Percentiles rank a stretch among this genome's conserved stretches.
phyloP scores from a whole-genome alignment of 495 filamentous ascomycete species.

The Friedmanniomyces simplex region DNA sequence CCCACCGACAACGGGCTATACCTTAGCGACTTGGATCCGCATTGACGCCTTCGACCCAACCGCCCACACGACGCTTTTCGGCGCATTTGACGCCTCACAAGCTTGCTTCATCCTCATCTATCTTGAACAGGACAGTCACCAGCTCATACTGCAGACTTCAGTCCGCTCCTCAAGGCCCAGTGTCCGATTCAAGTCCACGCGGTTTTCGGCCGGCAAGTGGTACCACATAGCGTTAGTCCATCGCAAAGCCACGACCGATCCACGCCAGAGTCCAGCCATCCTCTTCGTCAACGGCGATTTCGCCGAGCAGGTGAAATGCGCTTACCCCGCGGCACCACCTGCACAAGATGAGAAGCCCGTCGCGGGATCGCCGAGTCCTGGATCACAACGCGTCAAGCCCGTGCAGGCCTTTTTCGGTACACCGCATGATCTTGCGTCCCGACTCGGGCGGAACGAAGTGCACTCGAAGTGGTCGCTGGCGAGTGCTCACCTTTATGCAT shows the following conservation, averaged over 20 bases:
- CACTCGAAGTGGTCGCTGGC: slow-evolving; percentile 78
- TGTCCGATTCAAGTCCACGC: slow-evolving; percentile 77
- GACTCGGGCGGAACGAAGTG: slow-evolving; percentile 65
- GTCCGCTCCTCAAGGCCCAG: slow-evolving; percentile 77
- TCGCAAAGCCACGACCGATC: slow-evolving; percentile 50
- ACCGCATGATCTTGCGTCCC: slow-evolving; percentile 76
- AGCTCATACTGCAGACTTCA: slow-evolving; percentile 94
- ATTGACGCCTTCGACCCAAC: slow-evolving; percentile 75
- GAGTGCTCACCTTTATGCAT: slow-evolving; percentile 77
- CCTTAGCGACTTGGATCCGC: slow-evolving; percentile 75
- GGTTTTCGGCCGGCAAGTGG: slow-evolving; percentile 67
- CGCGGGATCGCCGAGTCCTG: slow-evolving; percentile 1
- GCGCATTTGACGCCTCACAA: slow-evolving; percentile 84
- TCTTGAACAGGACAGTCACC: slow-evolving; percentile 85
- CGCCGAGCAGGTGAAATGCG: slow-evolving; percentile 77
- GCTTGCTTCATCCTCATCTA: slow-evolving; percentile 92
- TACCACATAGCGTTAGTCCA: slow-evolving; percentile 89
- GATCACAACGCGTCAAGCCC: slow-evolving; percentile 27
- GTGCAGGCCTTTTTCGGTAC: slow-evolving; percentile 92
- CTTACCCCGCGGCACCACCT: slow-evolving; percentile 68
- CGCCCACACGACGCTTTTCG: slow-evolving; percentile 90
- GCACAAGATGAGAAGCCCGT: slow-evolving; percentile 36
- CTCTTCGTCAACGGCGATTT: slow-evolving; percentile 92
- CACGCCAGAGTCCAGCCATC: slow-evolving; percentile 68
- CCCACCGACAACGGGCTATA: slow-evolving; percentile 75